Evolutionary conservation across 2,329 filamentous ascomycete species (phyloP).

Genomic region (Ceratocystis albifundus): DNA sequence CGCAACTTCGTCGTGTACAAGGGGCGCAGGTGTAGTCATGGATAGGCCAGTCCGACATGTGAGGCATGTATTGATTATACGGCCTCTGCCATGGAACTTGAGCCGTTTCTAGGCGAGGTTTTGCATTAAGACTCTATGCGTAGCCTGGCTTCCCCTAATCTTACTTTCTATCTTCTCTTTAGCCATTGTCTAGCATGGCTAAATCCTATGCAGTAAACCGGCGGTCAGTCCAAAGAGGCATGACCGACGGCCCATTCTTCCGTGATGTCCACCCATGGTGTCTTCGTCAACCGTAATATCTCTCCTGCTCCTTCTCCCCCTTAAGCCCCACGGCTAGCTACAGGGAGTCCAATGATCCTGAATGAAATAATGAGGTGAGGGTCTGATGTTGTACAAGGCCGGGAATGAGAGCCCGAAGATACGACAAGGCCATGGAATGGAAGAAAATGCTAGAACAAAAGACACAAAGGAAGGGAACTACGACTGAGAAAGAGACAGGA

Average conservation of each 20-base stretch:
- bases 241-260: not conserved
- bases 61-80: no score
- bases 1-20: no score
- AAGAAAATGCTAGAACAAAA: not conserved
- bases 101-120: no score
- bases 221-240: conserved; percentile 2
- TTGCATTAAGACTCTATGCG: no score
- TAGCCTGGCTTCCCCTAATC: not conserved
- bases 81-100: no score
- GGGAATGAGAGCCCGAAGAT: not conserved
- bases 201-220: not conserved
- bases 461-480: not conserved
- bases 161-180: not conserved
- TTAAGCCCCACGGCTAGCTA: not conserved
- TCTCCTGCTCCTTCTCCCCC: not conserved
- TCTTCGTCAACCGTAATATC: not conserved
- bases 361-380: not conserved
- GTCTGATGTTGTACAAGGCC: not conserved
- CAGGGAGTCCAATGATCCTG: not conserved
- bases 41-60: no score
- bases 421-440: not conserved
- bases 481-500: not conserved
- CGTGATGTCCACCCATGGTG: not conserved
- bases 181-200: not conserved
- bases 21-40: no score